These are phyloP conservation scores for Larix sibirica DNA, from an alignment of 83 land plant species.

Conservation along the genomic window DNA sequence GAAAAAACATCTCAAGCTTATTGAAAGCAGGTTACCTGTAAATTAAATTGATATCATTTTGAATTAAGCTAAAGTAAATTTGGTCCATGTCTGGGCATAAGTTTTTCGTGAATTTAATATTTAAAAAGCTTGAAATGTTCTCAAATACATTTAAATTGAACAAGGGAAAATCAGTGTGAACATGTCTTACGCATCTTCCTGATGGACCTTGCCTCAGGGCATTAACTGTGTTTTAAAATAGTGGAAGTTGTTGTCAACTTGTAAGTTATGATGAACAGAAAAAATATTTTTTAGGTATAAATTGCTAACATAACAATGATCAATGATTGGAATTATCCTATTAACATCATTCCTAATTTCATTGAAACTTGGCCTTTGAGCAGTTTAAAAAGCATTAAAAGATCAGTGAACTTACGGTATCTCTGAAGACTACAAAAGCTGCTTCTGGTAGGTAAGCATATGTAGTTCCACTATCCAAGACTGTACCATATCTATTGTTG, in stretches of 20 bases:
- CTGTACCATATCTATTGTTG: slow-evolving; percentile 84
- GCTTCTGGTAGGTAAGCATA: slow-evolving; percentile 90
- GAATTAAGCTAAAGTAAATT: neutral
- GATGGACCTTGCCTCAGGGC: neutral
- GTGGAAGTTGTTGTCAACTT: neutral
- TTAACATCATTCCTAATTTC: neutral
- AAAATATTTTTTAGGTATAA: neutral
- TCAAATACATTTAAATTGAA: neutral
- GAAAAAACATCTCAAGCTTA: neutral
- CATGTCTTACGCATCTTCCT: neutral
- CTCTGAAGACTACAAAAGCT: slow-evolving; percentile 77
- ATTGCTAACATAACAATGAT: neutral
- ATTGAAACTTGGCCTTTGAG: neutral
- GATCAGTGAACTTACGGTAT: slow-evolving; percentile 63
- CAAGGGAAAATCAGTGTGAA: neutral
- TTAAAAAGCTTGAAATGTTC: neutral
- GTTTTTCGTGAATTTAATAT: slow-evolving; percentile 1
- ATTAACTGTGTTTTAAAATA: neutral
- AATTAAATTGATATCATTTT: too few species aligned
- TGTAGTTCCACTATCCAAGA: slow-evolving; percentile 98
- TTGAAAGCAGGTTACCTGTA: too few species aligned
- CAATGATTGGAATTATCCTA: neutral
- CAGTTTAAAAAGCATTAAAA: neutral
- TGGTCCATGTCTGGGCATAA: neutral
- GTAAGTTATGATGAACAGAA: neutral